phyloP scores from a whole-genome alignment of 345 rosid genomes.

The Populus simonii region DNA sequence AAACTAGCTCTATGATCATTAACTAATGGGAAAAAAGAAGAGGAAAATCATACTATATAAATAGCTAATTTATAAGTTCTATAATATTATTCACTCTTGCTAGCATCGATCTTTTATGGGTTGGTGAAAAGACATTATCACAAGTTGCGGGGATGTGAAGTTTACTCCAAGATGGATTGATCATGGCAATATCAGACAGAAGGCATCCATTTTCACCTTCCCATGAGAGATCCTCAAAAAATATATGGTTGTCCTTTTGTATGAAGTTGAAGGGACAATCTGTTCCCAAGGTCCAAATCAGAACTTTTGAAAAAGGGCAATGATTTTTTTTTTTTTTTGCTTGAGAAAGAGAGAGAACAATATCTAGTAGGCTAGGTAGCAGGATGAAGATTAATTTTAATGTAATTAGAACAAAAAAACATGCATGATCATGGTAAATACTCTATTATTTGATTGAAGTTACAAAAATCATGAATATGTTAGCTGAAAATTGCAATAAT shows the following conservation, averaged over 20 bases:
- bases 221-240: background rate
- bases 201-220: background rate
- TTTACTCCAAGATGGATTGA: background rate
- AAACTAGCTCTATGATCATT: background rate
- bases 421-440: background rate
- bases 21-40: background rate
- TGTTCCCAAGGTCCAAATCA: background rate
- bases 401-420: background rate
- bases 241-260: background rate
- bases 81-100: background rate
- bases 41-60: background rate
- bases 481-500: background rate
- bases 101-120: background rate
- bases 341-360: background rate
- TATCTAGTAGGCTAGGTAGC: background rate
- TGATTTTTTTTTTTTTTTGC: no score
- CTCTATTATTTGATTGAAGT: constrained; percentile 12
- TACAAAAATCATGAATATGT: constrained; percentile 23
- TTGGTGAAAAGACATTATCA: no score
- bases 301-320: no score
- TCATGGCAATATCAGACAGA: background rate
- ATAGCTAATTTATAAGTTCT: no score
- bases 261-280: background rate
- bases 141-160: background rate
- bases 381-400: background rate